phyloP scores from a whole-genome alignment of 2,329 filamentous ascomycete species.

The Pseudogymnoascus sp. region DNA sequence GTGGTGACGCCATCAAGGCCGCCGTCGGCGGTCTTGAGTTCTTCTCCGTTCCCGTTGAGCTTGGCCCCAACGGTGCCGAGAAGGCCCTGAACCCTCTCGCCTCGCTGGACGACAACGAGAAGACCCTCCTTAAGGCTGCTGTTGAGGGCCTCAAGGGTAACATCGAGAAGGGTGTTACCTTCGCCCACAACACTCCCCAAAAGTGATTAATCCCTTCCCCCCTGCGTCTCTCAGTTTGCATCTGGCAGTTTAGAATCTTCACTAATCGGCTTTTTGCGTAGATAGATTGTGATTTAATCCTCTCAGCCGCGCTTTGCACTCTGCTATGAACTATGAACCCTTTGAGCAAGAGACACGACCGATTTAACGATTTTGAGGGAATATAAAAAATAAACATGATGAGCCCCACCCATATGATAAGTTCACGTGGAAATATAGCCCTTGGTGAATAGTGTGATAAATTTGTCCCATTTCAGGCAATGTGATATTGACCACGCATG shows the following conservation, averaged over 20 bases:
- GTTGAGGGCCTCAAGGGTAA: conserved; percentile 79
- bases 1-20: conserved; percentile 68
- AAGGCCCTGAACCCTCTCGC: conserved; percentile 75
- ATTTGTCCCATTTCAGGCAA: neutral
- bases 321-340: neutral
- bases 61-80: conserved; percentile 78
- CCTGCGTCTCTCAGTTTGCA: conserved; percentile 15
- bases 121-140: conserved; percentile 70
- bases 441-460: neutral
- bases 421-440: neutral
- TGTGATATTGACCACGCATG: neutral
- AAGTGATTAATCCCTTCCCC: conserved; percentile 53
- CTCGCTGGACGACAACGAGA: conserved; percentile 75
- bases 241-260: neutral
- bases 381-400: conserved; percentile 8
- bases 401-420: neutral
- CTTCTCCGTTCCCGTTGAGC: conserved; percentile 93
- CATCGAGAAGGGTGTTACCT: conserved; percentile 88
- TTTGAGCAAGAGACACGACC: neutral
- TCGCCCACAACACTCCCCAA: conserved; percentile 78
- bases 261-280: conserved; percentile 24
- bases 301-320: neutral
- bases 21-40: conserved; percentile 82
- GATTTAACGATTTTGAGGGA: conserved; percentile 1
- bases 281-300: conserved; percentile 36